A percentile compares a stretch with the other conserved stretches of the same genome.
Conservation (phyloP, 257 asterid genomes). For the Linaria vulgaris region DNA sequence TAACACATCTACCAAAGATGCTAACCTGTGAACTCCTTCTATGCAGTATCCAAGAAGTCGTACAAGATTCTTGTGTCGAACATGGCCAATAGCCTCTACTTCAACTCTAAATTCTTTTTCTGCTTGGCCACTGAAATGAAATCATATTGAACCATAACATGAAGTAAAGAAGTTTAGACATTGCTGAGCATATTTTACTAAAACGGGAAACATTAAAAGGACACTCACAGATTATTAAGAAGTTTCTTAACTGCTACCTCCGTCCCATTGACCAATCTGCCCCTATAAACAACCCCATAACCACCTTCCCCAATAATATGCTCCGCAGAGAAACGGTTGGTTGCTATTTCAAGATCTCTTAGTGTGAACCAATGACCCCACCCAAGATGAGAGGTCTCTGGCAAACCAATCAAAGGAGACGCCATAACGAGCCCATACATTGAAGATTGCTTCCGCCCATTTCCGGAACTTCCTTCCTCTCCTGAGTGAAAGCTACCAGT, state of each 20-base stretch:
- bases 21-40: slow-evolving; percentile 93
- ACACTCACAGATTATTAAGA: slow-evolving; percentile 87
- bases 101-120: slow-evolving; percentile 94
- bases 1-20: slow-evolving; percentile 9
- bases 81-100: slow-evolving; percentile 97
- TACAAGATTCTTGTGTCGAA: slow-evolving; percentile 93
- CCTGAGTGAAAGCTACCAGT: slow-evolving; percentile 85
- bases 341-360: slow-evolving; percentile 87
- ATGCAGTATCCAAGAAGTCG: slow-evolving; percentile 97
- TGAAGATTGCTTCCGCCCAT: slow-evolving; percentile 56
- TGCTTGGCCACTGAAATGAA: slow-evolving; percentile 81
- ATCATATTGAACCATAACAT: slow-evolving; percentile 23
- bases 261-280: slow-evolving; percentile 77
- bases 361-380: slow-evolving; percentile 99
- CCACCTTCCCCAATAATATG: slow-evolving; percentile 94
- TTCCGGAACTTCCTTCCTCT: slow-evolving; percentile 85
- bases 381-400: slow-evolving; percentile 91
- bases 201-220: slow-evolving; percentile 13
- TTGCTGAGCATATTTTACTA: slow-evolving; percentile 6
- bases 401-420: slow-evolving; percentile 89
- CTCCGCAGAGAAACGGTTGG: slow-evolving; percentile 68
- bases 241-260: slow-evolving; percentile 96
- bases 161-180: not conserved
- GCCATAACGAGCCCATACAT: slow-evolving; percentile 58
- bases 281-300: slow-evolving; percentile 85